Evolutionary conservation across 345 rosid genomes (phyloP).

Genomic region (Bruguiera gymnorhiza): DNA sequence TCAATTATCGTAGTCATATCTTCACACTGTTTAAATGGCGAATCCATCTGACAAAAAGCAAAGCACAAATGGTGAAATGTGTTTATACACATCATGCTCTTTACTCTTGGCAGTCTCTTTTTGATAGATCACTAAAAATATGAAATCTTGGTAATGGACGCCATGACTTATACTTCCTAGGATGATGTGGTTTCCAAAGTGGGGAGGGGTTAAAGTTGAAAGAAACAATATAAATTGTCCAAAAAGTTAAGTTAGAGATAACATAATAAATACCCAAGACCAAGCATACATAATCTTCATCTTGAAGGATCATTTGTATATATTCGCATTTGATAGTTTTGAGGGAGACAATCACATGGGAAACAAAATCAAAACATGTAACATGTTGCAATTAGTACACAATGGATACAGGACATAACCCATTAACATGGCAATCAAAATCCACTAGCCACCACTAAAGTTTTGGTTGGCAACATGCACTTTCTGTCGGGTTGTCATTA

Average conservation of each 20-base stretch:
- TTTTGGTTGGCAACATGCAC: background rate
- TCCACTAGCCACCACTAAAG: conserved; percentile 6
- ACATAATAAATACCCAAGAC: background rate
- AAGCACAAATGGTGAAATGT: background rate
- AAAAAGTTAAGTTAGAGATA: background rate
- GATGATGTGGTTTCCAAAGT: conserved; percentile 18
- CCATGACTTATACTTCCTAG: background rate
- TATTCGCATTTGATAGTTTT: too few species aligned
- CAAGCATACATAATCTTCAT: background rate
- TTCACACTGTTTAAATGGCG: background rate
- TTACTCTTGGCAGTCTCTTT: background rate
- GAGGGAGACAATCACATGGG: background rate
- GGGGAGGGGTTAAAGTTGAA: conserved; percentile 13
- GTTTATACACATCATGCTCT: background rate
- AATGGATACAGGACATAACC: background rate
- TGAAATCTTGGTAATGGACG: conserved; percentile 2
- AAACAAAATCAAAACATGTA: background rate
- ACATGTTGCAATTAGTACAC: background rate
- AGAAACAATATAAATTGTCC: background rate
- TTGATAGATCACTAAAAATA: background rate
- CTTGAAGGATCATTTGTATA: background rate
- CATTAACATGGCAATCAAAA: background rate
- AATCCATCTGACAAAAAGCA: background rate
- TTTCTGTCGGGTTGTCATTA: background rate
- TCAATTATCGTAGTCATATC: background rate